These are phyloP conservation scores for Pseudoscleropodium purum DNA, from an alignment of 225 moss, liverwort and hornwort species.

Conservation along the genomic window DNA sequence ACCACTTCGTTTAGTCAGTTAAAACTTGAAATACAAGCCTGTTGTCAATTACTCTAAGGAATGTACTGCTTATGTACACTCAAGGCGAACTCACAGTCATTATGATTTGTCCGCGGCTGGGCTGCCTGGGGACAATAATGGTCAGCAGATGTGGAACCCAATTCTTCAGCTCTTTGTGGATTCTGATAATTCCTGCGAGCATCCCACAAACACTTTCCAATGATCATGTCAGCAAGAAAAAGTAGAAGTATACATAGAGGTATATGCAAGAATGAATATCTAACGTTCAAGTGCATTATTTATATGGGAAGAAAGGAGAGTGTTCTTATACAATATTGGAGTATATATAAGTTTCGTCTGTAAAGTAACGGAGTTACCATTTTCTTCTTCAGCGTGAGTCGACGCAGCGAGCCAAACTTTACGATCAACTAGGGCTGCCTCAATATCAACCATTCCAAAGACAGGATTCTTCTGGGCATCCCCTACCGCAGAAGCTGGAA, in stretches of 20 bases:
- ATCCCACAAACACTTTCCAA: constrained; percentile 6
- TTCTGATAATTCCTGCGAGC: constrained; percentile 46
- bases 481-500: constrained; percentile 59
- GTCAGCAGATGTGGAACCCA: constrained; percentile 65
- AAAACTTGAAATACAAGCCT: neutral
- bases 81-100: constrained; percentile 38
- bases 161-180: constrained; percentile 59
- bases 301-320: neutral
- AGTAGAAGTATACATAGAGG: neutral
- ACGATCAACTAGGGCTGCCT: constrained; percentile 40
- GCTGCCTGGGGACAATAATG: constrained; percentile 85
- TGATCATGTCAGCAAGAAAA: neutral
- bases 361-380: constrained; percentile 32
- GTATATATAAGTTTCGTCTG: neutral
- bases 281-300: neutral
- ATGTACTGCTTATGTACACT: neutral
- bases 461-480: constrained; percentile 26
- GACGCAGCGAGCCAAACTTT: constrained; percentile 92
- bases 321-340: neutral
- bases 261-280: neutral
- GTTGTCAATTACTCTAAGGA: neutral
- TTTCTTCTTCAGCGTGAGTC: constrained; percentile 84
- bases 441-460: constrained; percentile 25
- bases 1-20: neutral
- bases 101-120: constrained; percentile 54